Conservation (phyloP, 805 yeast species). For the Ogataea trehaloabstinens region DNA sequence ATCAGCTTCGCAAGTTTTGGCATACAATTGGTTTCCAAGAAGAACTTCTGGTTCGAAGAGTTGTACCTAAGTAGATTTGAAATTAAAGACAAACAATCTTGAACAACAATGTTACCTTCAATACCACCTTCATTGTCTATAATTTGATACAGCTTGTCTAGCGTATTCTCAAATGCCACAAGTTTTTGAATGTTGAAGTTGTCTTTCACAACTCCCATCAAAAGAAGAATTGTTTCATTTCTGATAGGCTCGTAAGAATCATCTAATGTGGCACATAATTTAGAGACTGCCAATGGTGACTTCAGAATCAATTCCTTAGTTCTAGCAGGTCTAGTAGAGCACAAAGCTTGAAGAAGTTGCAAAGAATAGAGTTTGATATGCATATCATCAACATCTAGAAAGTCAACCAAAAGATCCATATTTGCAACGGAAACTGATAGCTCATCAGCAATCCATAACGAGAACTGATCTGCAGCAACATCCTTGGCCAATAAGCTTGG, state of each 20-base stretch:
- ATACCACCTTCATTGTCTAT: constrained; percentile 86
- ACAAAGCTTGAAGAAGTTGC: constrained; percentile 81
- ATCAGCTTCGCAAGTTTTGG: constrained; percentile 62
- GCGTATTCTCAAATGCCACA: constrained; percentile 92
- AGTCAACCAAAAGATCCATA: constrained; percentile 46
- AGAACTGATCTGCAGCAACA: constrained; percentile 71
- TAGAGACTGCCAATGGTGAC: constrained; percentile 77
- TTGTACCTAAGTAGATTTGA: constrained; percentile 75
- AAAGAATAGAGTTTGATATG: constrained; percentile 78
- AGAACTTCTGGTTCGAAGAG: constrained; percentile 84
- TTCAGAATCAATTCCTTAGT: constrained; percentile 72
- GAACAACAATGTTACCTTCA: constrained; percentile 85
- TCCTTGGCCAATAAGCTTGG: constrained; percentile 59
- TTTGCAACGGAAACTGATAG: constrained; percentile 63
- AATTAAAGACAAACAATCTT: constrained; percentile 79
- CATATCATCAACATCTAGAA: constrained; percentile 52
- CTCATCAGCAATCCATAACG: constrained; percentile 94
- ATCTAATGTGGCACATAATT: constrained; percentile 60
- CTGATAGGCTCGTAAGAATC: constrained; percentile 80
- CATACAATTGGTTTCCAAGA: constrained; percentile 80
- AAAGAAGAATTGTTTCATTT: constrained; percentile 80
- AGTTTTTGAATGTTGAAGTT: constrained; percentile 86
- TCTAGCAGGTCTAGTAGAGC: constrained; percentile 68
- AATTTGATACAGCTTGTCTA: constrained; percentile 76
- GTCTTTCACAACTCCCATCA: constrained; percentile 78